Evolutionary conservation across 169 alveolate genomes (phyloP).

Genomic region (Cryptosporidium ubiquitum): DNA sequence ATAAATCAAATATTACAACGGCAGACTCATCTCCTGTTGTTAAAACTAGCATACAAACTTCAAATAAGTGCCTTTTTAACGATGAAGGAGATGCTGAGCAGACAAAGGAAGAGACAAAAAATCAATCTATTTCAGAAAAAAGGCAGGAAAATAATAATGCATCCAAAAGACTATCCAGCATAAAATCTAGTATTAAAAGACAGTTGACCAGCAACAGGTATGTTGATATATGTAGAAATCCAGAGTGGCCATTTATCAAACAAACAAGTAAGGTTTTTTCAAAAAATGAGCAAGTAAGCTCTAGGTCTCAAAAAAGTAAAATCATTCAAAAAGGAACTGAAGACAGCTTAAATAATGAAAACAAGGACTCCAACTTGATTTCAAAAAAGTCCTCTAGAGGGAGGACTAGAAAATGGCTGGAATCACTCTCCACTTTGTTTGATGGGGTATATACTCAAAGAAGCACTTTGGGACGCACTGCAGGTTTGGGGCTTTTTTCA

Average conservation of each 20-base stretch:
- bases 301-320: not conserved
- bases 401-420: conserved; percentile 66
- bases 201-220: conserved; percentile 60
- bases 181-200: conserved; percentile 36
- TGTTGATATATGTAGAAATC: conserved; percentile 66
- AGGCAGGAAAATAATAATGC: not conserved
- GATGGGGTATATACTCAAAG: conserved; percentile 80
- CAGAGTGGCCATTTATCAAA: conserved; percentile 63
- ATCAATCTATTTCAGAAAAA: not conserved
- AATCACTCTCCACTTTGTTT: conserved; percentile 69
- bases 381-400: conserved; percentile 21
- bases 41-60: not conserved
- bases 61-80: not conserved
- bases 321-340: not conserved
- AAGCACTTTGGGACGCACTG: conserved; percentile 79
- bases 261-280: conserved; percentile 36
- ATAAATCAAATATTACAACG: not conserved
- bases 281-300: not conserved
- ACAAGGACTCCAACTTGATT: not conserved
- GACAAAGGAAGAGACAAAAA: not conserved
- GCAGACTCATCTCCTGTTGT: not conserved
- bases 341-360: not conserved
- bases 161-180: not conserved
- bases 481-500: conserved; percentile 79
- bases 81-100: not conserved